Base-by-base conservation (phyloP, 2,329 filamentous ascomycete species). In the Mollisiaceae sp. region DNA sequence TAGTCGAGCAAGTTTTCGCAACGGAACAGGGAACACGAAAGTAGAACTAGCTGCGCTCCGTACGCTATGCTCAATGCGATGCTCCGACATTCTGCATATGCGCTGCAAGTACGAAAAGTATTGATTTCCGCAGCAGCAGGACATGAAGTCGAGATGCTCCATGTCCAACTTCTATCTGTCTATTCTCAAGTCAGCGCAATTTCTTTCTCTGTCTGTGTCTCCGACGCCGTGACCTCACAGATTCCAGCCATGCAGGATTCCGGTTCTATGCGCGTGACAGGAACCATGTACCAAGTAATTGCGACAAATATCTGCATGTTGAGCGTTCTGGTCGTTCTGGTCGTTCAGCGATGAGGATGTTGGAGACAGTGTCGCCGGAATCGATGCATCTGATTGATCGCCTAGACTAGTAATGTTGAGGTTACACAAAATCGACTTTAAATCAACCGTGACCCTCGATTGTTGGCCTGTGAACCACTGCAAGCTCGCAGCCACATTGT, bases 371-470 rank as follows among this genome's bases (percentile, higher is more conserved):
- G 55, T 65, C 20, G 20, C 38, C n/a, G 50, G 20, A 57, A 20
- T 36, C 32, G 32, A 32, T 39, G 32, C n/a, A 18, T 60, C 32
- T 38, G 63, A 56, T 60, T 58, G 64, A 60, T 61, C 52, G 45
- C 54, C 57, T 24, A 55, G 50, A n/a, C 60, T 41, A 65, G 64
- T 56, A 56, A 38, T 63, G 64, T 27, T 22, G 54, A 35, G n/a
- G 64, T 64, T 67, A 67, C 62, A 67, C 65, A 59, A 57, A 57
- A 59, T 62, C 59, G 62, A 41, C 52, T 39, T 65, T 63, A 56
- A 63, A 56, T 63, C 60, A 55, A 63, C 50, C 41, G 43, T 58
- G 20, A 55, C 50, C 39, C 43, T 61, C 47, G 35, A 61, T 41
- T 52, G 32, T 38, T 55, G 59, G 38, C 45, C 22, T 43, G 50